Evolutionary conservation across 192 early-diverging fungal genomes (phyloP).

Genomic region (Chytriomyces sp.): DNA sequence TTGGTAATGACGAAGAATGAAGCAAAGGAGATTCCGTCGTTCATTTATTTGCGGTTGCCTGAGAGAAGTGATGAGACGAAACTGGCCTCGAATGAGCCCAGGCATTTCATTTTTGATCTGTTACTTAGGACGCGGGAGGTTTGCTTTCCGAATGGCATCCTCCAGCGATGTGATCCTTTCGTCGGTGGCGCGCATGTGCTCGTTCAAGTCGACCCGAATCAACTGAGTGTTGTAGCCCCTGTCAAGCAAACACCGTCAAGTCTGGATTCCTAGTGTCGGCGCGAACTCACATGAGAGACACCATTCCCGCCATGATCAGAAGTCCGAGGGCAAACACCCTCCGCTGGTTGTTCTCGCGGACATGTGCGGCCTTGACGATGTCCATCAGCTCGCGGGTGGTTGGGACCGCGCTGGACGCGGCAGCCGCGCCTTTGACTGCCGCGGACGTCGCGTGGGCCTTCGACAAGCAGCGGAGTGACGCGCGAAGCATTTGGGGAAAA

Average conservation of each 20-base stretch:
- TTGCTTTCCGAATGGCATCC: background rate
- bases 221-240: constrained; percentile 12
- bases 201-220: background rate
- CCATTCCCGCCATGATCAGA: background rate
- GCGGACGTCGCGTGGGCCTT: too few relatives aligned
- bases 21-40: too few relatives aligned
- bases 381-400: background rate
- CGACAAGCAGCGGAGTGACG: too few relatives aligned
- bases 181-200: constrained; percentile 12
- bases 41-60: too few relatives aligned
- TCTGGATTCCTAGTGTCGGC: too few relatives aligned
- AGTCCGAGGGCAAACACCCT: constrained; percentile 21
- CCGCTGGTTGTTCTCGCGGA: background rate
- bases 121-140: too few relatives aligned
- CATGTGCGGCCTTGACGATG: background rate
- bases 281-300: background rate
- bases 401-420: background rate
- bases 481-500: too few relatives aligned
- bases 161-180: constrained; percentile 16
- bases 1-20: too few relatives aligned
- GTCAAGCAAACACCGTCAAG: too few relatives aligned
- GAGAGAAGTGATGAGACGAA: too few relatives aligned
- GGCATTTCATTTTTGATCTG: too few relatives aligned
- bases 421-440: background rate
- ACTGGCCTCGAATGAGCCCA: too few relatives aligned